phyloP scores from a whole-genome alignment of 345 rosid species.

The Dipteronia dyeriana region DNA sequence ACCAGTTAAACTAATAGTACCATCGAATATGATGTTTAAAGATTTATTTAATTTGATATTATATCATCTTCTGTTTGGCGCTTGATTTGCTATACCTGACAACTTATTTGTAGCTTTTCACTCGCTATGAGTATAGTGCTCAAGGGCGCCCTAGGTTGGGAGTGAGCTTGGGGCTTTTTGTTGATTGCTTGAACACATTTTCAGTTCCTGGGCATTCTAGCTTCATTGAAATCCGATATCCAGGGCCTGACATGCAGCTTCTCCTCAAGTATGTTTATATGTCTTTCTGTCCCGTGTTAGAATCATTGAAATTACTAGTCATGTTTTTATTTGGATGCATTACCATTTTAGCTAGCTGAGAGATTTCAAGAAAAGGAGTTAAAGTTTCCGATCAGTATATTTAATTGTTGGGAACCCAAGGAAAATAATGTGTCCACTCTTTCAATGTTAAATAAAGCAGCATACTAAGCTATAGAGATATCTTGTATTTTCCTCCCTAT shows the following conservation, averaged over 20 bases:
- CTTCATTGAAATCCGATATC: conserved; percentile 76
- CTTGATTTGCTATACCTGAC: background rate
- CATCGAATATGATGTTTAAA: background rate
- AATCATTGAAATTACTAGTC: background rate
- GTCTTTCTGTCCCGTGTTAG: background rate
- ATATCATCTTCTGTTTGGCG: background rate
- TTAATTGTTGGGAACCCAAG: background rate
- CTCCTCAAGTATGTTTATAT: conserved; percentile 66
- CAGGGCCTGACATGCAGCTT: conserved; percentile 97
- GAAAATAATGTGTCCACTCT: background rate
- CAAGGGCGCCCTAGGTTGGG: conserved; percentile 85
- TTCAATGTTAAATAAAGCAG: background rate
- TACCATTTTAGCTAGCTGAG: too few species aligned
- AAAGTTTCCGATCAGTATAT: background rate
- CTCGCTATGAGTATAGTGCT: conserved; percentile 61
- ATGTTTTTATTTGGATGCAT: background rate
- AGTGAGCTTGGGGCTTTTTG: conserved; percentile 81
- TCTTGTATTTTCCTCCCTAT: background rate
- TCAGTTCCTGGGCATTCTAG: conserved; percentile 73
- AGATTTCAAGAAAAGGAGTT: too few species aligned
- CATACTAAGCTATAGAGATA: background rate
- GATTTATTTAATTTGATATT: background rate
- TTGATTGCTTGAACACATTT: conserved; percentile 89
- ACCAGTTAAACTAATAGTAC: background rate
- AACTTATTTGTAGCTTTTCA: conserved; percentile 57